These are phyloP conservation scores for Hypsizygus ulmarius DNA, from an alignment of 1,284 basidiomycete genomes.

Conservation along the genomic window DNA sequence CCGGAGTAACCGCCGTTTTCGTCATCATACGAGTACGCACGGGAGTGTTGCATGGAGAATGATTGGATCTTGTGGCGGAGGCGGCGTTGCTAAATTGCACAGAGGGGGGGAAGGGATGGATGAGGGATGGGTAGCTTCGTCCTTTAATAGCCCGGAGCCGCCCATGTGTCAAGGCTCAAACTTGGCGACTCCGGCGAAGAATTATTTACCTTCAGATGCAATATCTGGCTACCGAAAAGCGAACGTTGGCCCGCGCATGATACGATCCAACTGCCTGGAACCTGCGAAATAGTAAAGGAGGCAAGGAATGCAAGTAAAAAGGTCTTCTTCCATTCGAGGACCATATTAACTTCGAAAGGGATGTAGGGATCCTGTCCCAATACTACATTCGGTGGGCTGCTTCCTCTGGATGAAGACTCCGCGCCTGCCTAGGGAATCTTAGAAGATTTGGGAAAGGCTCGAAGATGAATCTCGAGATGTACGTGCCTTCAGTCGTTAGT, in stretches of 20 bases:
- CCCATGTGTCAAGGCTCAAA: constrained; percentile 38
- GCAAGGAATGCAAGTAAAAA: constrained; percentile 13
- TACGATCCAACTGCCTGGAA: constrained; percentile 19
- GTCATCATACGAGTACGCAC: constrained; percentile 39
- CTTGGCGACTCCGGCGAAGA: constrained; percentile 31
- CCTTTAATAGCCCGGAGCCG: constrained; percentile 45
- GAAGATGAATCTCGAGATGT: constrained; percentile 36
- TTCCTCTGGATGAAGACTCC: constrained; percentile 20
- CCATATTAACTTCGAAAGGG: constrained; percentile 26
- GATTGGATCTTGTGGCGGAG: constrained; percentile 28
- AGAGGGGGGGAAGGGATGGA: constrained; percentile 24
- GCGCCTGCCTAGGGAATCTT: constrained; percentile 20
- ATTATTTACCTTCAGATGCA: constrained; percentile 28
- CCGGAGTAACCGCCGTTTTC: constrained; percentile 28
- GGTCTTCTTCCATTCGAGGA: constrained; percentile 20
- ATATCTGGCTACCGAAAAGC: constrained; percentile 36
- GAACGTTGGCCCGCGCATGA: constrained; percentile 25
- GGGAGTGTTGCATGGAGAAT: constrained; percentile 35
- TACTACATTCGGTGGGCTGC: constrained; percentile 30
- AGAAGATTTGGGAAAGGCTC: constrained; percentile 32
- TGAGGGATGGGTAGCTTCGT: constrained; percentile 28
- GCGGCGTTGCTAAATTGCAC: constrained; percentile 27
- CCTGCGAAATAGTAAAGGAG: constrained; percentile 20
- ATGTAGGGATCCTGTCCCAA: constrained; percentile 25
- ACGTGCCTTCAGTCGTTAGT: constrained; percentile 35